Base-by-base conservation (phyloP, 2,329 filamentous ascomycete genomes). In the Phaeoacremonium minimum region DNA sequence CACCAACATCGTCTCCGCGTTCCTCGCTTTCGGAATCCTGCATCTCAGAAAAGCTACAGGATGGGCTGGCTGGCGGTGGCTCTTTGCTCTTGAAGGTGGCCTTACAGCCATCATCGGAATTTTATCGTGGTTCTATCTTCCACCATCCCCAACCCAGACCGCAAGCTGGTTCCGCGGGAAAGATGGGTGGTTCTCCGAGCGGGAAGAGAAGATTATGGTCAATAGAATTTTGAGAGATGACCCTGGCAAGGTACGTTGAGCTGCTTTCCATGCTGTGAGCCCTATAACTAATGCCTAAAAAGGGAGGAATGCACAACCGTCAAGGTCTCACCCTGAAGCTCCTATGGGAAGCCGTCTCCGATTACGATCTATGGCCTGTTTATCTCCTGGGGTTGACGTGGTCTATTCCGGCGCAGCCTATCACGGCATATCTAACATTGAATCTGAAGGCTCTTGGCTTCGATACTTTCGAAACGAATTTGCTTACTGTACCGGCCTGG, bases 131-230 rank as follows among this genome's bases (percentile, higher is more conserved):
- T 61, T 73, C 39, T 73, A 71, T 49, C 63, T 76, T 50, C 69
- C 70, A 0, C 57, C 71, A 34, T 77, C 73, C 0, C 78, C 80
- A 1, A 77, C 73, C 0, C 75, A 81, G 44, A 83, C 78, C 1
- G 65, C 66, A 1, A 69, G 66, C 22, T 61, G 63, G 38, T 71
- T 81, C 45, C 67, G 76, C 3, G 73, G 74, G 3, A 74, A 74
- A 36, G 43, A 56, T 7, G 77, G 77, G 12, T 77, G 75, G 76
- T 77, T 80, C 52, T 67, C 55, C 9, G 75, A 79, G 45, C 63
- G 58, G 9, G 76, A 82, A 48, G 77, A 81, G 49, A 75, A 75
- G 45, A 78, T 80, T 45, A 72, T 81, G 66, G 74, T 80, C 12
- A 80, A 79, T 44, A 68, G 76, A 4, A 64, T 80, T 26, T 37